Evolutionary conservation across 1,139 yeast species (phyloP).

Genomic region (Blastobotrys ciferrii): DNA sequence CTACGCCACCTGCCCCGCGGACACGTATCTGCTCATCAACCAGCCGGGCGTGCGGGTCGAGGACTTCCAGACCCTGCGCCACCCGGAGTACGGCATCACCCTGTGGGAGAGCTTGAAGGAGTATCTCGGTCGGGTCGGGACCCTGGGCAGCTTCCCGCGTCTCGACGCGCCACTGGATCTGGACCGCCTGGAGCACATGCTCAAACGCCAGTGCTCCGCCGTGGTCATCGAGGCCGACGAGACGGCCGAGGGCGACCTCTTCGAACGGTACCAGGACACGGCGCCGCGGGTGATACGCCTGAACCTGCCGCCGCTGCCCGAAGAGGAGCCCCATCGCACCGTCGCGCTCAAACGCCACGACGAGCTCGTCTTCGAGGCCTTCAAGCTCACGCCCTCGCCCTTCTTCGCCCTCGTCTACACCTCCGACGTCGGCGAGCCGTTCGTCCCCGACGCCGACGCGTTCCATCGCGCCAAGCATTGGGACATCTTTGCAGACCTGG

Average conservation of each 20-base stretch:
- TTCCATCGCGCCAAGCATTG: constrained; percentile 18
- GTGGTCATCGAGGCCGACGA: constrained; percentile 38
- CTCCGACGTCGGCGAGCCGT: constrained; percentile 26
- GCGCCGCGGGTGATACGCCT: constrained; percentile 58
- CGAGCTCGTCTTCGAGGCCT: constrained; percentile 40
- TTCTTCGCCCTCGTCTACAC: constrained; percentile 32
- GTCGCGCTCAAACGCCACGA: constrained; percentile 47
- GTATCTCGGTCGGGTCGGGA: constrained; percentile 58
- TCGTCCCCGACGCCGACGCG: constrained; percentile 17
- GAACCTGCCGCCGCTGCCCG: constrained; percentile 51
- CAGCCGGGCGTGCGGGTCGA: constrained; percentile 62
- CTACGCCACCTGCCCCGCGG: constrained; percentile 62
- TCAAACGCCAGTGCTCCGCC: constrained; percentile 50
- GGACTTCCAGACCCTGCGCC: constrained; percentile 51
- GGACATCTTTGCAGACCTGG: constrained; percentile 31
- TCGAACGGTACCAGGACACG: constrained; percentile 52
- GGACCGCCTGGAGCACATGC: constrained; percentile 45
- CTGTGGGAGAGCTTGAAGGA: constrained; percentile 55
- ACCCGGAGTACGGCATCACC: constrained; percentile 30
- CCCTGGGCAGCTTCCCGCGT: constrained; percentile 61
- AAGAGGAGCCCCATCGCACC: constrained; percentile 33
- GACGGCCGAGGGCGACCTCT: constrained; percentile 41
- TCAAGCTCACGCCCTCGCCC: constrained; percentile 33
- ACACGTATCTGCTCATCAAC: constrained; percentile 65
- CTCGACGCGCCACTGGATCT: constrained; percentile 48